These are phyloP conservation scores for Filobasidium uniguttulatum DNA, from an alignment of 1,284 basidiomycete species.

Conservation along the genomic window DNA sequence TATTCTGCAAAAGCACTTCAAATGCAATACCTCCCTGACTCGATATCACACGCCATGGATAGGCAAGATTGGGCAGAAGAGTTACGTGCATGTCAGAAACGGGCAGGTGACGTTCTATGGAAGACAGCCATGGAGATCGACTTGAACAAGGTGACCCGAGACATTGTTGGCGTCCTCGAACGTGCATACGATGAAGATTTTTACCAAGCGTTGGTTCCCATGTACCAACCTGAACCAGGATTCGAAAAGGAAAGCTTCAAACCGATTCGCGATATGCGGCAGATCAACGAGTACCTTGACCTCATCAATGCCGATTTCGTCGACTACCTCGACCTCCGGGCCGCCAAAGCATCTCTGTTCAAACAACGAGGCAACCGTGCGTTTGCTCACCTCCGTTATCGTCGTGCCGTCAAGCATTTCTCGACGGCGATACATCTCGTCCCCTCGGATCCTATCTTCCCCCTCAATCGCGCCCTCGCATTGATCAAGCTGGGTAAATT, in stretches of 20 bases:
- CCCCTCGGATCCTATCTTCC: conserved; percentile 11
- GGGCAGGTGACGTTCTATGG: conserved; percentile 15
- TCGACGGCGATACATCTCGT: conserved; percentile 12
- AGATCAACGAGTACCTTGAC: conserved; percentile 1
- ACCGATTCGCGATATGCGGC: conserved; percentile 1
- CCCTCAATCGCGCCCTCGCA: conserved; percentile 12
- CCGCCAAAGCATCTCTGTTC: conserved; percentile 6
- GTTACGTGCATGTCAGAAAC: conserved; percentile 8
- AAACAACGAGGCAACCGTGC: conserved; percentile 13
- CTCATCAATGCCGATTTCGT: conserved; percentile 3
- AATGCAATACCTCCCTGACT: background rate
- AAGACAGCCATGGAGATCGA: conserved; percentile 15
- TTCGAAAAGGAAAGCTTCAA: conserved; percentile 4
- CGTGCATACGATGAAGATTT: conserved; percentile 12
- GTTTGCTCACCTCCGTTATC: conserved; percentile 7
- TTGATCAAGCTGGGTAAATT: conserved; percentile 12
- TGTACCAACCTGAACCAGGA: background rate
- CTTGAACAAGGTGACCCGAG: conserved; percentile 10
- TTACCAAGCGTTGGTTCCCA: background rate
- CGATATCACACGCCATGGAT: background rate
- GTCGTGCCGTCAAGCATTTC: conserved; percentile 13
- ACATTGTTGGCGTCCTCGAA: conserved; percentile 9
- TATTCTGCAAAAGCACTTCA: conserved; percentile 12
- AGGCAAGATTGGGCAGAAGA: background rate
- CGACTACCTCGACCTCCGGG: conserved; percentile 5